A percentile compares a stretch with the other conserved stretches of the same genome.
These are phyloP conservation scores for Ophiocordyceps camponoti-saundersi DNA, from an alignment of 2,329 filamentous ascomycete species.

Conservation along the genomic window DNA sequence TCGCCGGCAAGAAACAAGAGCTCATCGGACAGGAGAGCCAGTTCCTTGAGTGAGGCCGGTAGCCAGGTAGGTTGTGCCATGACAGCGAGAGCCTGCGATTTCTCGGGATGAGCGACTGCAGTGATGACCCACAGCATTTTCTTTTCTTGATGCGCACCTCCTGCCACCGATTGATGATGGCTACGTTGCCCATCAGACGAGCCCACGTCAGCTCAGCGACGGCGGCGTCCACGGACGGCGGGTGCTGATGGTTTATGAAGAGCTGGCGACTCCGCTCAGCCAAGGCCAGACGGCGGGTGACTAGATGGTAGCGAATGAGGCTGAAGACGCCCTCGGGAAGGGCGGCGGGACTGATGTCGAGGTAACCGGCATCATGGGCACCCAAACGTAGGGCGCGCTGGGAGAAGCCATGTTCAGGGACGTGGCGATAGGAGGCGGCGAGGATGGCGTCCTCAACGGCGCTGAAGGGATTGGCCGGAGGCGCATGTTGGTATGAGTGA, in stretches of 20 bases:
- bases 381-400: conserved; percentile 55
- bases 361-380: conserved; percentile 69
- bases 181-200: conserved; percentile 56
- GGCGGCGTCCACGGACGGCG: conserved; percentile 37
- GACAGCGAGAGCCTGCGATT: conserved; percentile 57
- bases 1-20: conserved; percentile 83
- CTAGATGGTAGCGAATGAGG: conserved; percentile 63
- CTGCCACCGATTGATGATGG: conserved; percentile 66
- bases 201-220: conserved; percentile 60
- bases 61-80: conserved; percentile 78
- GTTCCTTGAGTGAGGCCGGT: conserved; percentile 58
- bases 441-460: conserved; percentile 61
- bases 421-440: conserved; percentile 58
- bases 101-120: background rate
- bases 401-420: conserved; percentile 74
- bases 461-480: conserved; percentile 43
- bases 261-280: conserved; percentile 20
- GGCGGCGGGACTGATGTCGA: conserved; percentile 70
- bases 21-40: conserved; percentile 74
- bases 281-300: conserved; percentile 47
- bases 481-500: conserved; percentile 56
- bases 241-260: conserved; percentile 13
- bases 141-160: background rate
- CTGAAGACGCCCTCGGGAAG: conserved; percentile 68
- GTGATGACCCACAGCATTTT: background rate